Evolutionary conservation across 163 green algal species (phyloP).

Genomic region (Chlamydomonas reinhardtii): DNA sequence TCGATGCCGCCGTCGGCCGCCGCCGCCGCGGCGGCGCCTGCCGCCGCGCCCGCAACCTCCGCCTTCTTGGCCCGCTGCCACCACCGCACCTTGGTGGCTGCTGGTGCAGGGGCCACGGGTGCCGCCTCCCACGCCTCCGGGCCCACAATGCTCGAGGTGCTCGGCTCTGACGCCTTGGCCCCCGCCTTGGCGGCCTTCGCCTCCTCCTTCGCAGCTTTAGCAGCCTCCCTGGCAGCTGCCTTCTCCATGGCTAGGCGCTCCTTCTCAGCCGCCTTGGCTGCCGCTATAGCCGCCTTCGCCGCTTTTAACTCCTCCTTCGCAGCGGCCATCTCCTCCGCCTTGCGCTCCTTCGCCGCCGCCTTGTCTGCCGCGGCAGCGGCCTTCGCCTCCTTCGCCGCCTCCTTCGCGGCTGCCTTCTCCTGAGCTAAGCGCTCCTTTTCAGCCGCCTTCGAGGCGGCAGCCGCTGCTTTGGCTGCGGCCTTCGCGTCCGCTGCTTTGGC

Average conservation of each 20-base stretch:
- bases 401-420: not conserved
- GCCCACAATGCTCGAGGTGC: not conserved
- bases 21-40: not conserved
- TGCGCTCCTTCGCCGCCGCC: not conserved
- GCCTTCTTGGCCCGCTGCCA: conserved; percentile 9
- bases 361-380: not conserved
- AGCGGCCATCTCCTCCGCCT: not conserved
- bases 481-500: not conserved
- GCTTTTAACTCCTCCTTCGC: not conserved
- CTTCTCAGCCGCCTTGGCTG: not conserved
- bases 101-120: not conserved
- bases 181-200: not conserved
- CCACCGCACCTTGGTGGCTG: not conserved
- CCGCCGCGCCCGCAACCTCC: not conserved
- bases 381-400: not conserved
- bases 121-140: too few species aligned
- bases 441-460: not conserved
- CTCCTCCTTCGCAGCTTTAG: not conserved
- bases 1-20: not conserved
- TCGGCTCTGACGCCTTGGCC: not conserved
- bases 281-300: not conserved
- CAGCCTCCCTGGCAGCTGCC: not conserved
- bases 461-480: not conserved
- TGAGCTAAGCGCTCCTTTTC: not conserved
- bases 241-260: not conserved